Conservation (phyloP, 805 yeast species). For the Candida vaughaniae region DNA sequence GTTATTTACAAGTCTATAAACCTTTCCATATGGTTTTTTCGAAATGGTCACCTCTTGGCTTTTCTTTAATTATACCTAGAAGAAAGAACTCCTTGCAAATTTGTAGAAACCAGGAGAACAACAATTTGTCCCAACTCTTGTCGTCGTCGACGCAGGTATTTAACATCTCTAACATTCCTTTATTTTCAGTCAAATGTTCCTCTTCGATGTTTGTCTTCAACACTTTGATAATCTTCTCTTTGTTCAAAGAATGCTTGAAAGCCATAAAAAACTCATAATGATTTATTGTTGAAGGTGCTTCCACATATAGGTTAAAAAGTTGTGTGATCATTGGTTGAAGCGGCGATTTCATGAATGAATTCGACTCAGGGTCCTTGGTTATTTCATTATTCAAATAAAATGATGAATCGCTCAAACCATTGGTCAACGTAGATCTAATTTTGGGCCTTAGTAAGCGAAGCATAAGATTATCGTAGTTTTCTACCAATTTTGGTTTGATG, state of each 20-base stretch:
- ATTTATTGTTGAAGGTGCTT: constrained; percentile 69
- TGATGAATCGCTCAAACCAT: constrained; percentile 22
- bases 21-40: constrained; percentile 76
- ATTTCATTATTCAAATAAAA: constrained; percentile 7
- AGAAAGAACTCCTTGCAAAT: constrained; percentile 67
- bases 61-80: constrained; percentile 68
- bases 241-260: constrained; percentile 50
- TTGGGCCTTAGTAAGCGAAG: constrained; percentile 37
- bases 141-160: constrained; percentile 23
- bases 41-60: constrained; percentile 59
- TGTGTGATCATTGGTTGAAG: constrained; percentile 50
- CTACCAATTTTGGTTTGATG: constrained; percentile 23
- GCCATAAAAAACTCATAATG: constrained; percentile 66
- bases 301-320: constrained; percentile 70
- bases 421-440: constrained; percentile 29
- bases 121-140: constrained; percentile 58
- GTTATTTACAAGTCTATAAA: constrained; percentile 20
- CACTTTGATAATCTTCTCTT: constrained; percentile 20
- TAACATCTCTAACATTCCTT: constrained; percentile 16
- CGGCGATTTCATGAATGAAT: not conserved
- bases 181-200: not conserved
- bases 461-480: constrained; percentile 39
- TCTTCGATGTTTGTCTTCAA: constrained; percentile 7
- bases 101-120: constrained; percentile 73
- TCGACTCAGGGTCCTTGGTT: not conserved